These are phyloP conservation scores for Cercospora zeae-maydis DNA, from an alignment of 2,329 filamentous ascomycete species.

Conservation along the genomic window DNA sequence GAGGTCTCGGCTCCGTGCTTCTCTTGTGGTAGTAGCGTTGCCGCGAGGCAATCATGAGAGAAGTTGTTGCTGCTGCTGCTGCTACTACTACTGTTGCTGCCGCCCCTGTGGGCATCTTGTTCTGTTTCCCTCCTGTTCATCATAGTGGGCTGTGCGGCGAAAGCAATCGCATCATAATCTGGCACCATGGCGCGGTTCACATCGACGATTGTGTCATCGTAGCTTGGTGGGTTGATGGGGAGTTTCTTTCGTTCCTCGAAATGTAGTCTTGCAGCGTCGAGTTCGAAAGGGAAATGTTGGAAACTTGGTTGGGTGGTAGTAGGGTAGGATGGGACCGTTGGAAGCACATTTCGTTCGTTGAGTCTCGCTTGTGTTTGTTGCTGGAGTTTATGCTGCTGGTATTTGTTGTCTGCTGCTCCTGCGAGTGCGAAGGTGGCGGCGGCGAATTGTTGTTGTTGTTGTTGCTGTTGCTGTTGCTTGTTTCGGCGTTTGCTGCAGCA, in stretches of 20 bases:
- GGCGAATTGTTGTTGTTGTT: neutral
- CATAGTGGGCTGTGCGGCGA: neutral
- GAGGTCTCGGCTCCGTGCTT: neutral
- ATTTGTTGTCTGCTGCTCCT: slow-evolving; percentile 13
- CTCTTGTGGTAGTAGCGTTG: neutral
- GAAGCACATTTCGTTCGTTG: neutral
- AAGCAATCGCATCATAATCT: neutral
- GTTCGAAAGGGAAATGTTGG: neutral
- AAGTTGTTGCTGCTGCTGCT: neutral
- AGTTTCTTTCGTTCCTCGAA: neutral
- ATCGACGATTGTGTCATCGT: slow-evolving; percentile 11
- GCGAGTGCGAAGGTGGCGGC: neutral
- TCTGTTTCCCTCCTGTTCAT: neutral
- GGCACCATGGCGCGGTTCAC: slow-evolving; percentile 8
- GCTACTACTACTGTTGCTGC: neutral
- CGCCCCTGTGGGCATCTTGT: neutral
- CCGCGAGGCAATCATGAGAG: neutral
- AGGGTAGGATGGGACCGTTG: neutral
- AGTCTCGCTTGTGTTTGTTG: neutral
- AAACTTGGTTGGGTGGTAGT: neutral
- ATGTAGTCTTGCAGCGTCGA: neutral
- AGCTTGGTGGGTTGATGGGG: slow-evolving; percentile 21
- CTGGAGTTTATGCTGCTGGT: slow-evolving; percentile 15
- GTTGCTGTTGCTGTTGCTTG: neutral
- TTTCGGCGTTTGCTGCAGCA: neutral